Evolutionary conservation across 768 basidiomycete species (phyloP), one percentile per base, ranked within the genome.

Genomic region (Collybiopsis luxurians): DNA sequence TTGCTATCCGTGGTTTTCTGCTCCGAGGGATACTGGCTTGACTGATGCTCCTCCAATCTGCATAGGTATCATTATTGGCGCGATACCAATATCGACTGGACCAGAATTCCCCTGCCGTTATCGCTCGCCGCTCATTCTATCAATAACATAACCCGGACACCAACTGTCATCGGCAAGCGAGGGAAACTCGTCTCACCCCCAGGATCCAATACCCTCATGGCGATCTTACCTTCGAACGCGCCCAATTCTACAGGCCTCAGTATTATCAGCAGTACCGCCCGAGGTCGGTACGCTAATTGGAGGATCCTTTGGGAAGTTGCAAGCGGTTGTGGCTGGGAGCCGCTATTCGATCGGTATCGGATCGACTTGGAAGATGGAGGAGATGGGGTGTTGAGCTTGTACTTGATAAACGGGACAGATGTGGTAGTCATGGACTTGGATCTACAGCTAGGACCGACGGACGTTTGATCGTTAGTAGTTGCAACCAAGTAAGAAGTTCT

Each of bases 111-210:
- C 6, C 60, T 74, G 23, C 70, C 73, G 4, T 63, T 67, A 15
- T 54, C 66, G 1, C 39, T 60, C 11, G 40, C 54, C 34, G 60
- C 58, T 28, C 56, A 50, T n/a, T 65, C 65, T 49, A 44, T 56
- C 15, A 69, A 72, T 58, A 74, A 73, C 64, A 64, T 73, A 43
- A 74, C 73, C 4, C 63, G 59, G 27, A 72, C 71, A 12, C 70
- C 70, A 1, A 73, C 70, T 2, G 69, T 70, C 34, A 73, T 70
- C 59, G 73, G 73, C 31, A 74, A 75, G 56, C 68, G 72, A 56
- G 73, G 72, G 28, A 74, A 73, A 58, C 63, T 73, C 38, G 68
- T 64, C 34, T 53, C 60, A 7, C 53, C 58, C 38, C 52, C 59
- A 3, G 46, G 48, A 28, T 28, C 24, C 17, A 17, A 54, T 15